A percentile compares a stretch with the other conserved stretches of the same genome.
These are phyloP conservation scores for Voacanga thouarsii DNA, from an alignment of 257 asterid genomes.

Conservation along the genomic window DNA sequence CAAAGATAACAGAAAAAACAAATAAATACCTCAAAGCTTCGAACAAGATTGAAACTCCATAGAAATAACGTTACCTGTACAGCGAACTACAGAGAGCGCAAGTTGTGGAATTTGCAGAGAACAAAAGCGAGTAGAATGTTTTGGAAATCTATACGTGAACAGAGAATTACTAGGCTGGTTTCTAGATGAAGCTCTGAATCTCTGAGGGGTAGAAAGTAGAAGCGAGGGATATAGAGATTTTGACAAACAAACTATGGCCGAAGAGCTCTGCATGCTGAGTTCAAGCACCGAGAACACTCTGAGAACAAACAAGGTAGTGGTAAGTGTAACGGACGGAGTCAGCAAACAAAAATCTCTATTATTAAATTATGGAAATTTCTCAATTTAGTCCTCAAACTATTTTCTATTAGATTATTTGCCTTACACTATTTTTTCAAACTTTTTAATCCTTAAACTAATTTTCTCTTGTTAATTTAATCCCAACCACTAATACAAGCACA, in stretches of 20 bases:
- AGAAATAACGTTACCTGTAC: slow-evolving; percentile 37
- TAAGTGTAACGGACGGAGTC: slow-evolving; percentile 2
- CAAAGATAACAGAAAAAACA: neutral
- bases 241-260: slow-evolving; percentile 41
- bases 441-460: too few species aligned
- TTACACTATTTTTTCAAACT: too few species aligned
- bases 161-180: slow-evolving; percentile 22
- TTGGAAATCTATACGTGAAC: slow-evolving; percentile 19
- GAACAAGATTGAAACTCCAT: slow-evolving; percentile 6
- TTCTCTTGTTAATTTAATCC: too few species aligned
- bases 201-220: slow-evolving; percentile 17
- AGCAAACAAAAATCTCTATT: neutral
- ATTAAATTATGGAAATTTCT: neutral
- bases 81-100: slow-evolving; percentile 22
- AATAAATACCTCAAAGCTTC: neutral
- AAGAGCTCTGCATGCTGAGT: slow-evolving; percentile 43
- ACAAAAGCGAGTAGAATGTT: slow-evolving; percentile 17
- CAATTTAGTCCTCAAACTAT: neutral
- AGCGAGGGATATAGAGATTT: slow-evolving; percentile 22
- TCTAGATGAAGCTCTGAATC: slow-evolving; percentile 12
- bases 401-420: neutral
- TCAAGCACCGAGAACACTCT: neutral
- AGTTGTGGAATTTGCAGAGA: slow-evolving; percentile 27
- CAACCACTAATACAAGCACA: too few species aligned
- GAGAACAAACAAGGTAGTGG: neutral